Percentiles rank a stretch among this genome's conserved stretches.
These are phyloP conservation scores for Fraxinus cuspidata DNA, from an alignment of 257 asterid species.

Conservation along the genomic window DNA sequence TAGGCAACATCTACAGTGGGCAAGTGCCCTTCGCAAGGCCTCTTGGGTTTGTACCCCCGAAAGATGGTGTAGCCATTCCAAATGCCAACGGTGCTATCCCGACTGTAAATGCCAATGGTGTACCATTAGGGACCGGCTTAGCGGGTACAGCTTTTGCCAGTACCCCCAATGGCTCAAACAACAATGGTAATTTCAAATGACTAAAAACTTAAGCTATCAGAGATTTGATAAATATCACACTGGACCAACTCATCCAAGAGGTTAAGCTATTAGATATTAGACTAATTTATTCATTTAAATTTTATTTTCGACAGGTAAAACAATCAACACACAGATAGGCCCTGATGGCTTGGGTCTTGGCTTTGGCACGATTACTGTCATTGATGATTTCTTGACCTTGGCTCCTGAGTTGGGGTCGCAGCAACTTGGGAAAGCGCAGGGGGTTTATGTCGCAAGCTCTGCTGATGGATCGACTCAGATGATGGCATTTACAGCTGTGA, in stretches of 20 bases:
- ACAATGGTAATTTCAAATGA: too few species aligned
- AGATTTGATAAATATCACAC: constrained; percentile 16
- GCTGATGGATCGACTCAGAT: constrained; percentile 49
- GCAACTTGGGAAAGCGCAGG: constrained; percentile 45
- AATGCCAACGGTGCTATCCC: constrained; percentile 83
- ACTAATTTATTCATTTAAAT: not conserved
- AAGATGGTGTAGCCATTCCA: constrained; percentile 66
- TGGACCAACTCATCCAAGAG: too few species aligned
- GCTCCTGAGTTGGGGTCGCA: constrained; percentile 45
- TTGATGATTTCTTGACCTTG: constrained; percentile 45
- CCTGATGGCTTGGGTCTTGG: constrained; percentile 54
- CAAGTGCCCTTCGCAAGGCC: constrained; percentile 89
- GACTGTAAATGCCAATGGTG: constrained; percentile 56
- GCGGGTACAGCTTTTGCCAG: constrained; percentile 62
- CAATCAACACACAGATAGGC: constrained; percentile 32
- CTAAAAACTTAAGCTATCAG: not conserved
- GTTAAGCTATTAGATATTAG: too few species aligned
- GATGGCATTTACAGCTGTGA: constrained; percentile 54
- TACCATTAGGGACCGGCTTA: constrained; percentile 80
- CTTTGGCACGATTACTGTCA: constrained; percentile 54
- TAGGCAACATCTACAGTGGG: constrained; percentile 87
- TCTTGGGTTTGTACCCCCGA: constrained; percentile 64
- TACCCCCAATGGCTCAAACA: not conserved
- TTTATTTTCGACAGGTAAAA: not conserved
- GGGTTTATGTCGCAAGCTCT: constrained; percentile 53